phyloP scores from a whole-genome alignment of 345 rosid genomes.

The Leavenworthia alabamica region DNA sequence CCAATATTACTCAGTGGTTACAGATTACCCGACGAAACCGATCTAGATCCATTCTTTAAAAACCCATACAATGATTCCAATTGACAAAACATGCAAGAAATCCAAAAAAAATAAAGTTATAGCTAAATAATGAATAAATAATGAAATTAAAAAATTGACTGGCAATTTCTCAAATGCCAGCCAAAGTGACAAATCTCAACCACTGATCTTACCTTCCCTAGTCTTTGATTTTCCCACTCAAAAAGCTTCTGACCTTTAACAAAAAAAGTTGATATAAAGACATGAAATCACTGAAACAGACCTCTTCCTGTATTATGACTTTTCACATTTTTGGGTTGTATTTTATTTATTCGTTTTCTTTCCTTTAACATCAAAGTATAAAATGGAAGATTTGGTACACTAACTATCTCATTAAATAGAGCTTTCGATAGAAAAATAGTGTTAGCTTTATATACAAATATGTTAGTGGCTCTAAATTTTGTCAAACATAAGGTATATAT shows the following conservation, averaged over 20 bases:
- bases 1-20: background rate
- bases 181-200: slow-evolving; percentile 23
- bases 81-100: slow-evolving; percentile 19
- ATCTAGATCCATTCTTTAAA: background rate
- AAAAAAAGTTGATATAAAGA: slow-evolving; percentile 6
- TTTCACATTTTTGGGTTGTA: background rate
- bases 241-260: slow-evolving; percentile 19
- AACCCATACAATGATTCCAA: slow-evolving; percentile 7
- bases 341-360: background rate
- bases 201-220: slow-evolving; percentile 15
- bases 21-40: background rate
- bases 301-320: background rate
- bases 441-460: too few relatives aligned
- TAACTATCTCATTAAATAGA: background rate
- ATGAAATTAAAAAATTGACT: slow-evolving; percentile 14
- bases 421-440: background rate
- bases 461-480: too few relatives aligned
- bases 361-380: background rate
- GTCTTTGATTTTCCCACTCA: slow-evolving; percentile 10
- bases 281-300: slow-evolving; percentile 22
- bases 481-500: too few relatives aligned
- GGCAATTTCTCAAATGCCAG: slow-evolving; percentile 13
- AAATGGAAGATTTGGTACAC: background rate
- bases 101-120: slow-evolving; percentile 8
- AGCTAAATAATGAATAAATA: background rate